phyloP scores from a whole-genome alignment of 148 eudicot genomes.

The Rhododendron simsii region DNA sequence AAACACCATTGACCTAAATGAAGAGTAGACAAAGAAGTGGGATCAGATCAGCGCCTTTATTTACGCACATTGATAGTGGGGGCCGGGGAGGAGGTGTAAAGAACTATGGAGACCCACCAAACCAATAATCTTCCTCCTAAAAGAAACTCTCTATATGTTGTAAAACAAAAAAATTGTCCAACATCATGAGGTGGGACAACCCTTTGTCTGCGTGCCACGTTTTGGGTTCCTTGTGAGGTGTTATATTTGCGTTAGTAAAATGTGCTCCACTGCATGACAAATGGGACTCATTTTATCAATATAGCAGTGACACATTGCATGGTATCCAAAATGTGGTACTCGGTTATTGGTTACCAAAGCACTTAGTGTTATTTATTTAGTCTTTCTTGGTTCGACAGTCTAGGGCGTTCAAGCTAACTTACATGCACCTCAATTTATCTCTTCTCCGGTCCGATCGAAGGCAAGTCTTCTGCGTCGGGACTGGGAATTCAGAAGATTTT shows the following conservation, averaged over 20 bases:
- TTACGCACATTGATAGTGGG: slow-evolving; percentile 19
- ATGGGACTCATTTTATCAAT: too few species aligned
- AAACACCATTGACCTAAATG: background rate
- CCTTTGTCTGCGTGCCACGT: background rate
- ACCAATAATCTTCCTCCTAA: slow-evolving; percentile 9
- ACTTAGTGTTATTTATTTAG: too few species aligned
- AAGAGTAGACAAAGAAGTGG: slow-evolving; percentile 13
- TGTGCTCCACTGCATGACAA: too few species aligned
- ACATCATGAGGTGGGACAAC: slow-evolving; percentile 17
- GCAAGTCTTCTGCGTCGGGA: background rate
- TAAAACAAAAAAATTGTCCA: slow-evolving; percentile 4
- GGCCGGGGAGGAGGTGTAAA: slow-evolving; percentile 13
- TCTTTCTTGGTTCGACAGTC: background rate
- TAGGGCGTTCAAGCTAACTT: background rate
- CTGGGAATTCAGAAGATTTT: background rate
- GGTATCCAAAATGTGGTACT: too few species aligned
- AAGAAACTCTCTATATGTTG: slow-evolving; percentile 10
- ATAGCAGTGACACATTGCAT: too few species aligned
- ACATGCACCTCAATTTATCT: background rate
- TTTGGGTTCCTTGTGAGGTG: too few species aligned
- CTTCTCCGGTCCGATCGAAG: too few species aligned
- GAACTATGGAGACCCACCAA: slow-evolving; percentile 26
- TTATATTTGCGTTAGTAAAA: too few species aligned
- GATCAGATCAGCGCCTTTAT: slow-evolving; percentile 21
- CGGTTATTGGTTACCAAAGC: background rate